Evolutionary conservation across 1,284 basidiomycete species (phyloP), one percentile per base, ranked within the genome.

Genomic region (Rhodotorula sp.): DNA sequence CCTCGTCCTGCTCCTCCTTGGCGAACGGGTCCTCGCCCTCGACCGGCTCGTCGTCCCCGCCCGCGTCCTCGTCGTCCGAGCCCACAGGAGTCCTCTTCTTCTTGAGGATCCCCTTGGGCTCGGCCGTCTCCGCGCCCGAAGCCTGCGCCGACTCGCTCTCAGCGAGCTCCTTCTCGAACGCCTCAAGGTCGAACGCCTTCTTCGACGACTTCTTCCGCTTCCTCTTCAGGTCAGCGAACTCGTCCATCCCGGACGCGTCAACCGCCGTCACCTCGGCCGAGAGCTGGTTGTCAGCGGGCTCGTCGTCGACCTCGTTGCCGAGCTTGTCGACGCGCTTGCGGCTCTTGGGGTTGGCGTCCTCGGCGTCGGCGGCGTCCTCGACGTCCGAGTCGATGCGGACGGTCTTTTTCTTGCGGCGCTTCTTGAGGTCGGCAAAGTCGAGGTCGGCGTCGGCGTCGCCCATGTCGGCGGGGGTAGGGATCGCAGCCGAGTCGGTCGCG

Each of bases 161-260:
- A 72, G 88, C 88, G 46, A 92, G 82, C 83, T 95, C 92, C 82
- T 93, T 94, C 85, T 95, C 94, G 79, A 94, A 80, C 1, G 90
- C 92, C 80, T 94, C 82, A 73, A 85, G 82, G 73, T 85, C 85
- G 60, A 84, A 82, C 13, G 84, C 83, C 76, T 80, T 80, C 79
- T 79, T 73, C n/a, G 36, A 39, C 29, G 34, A 36, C 78, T 83
- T 84, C 79, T 84, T 84, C 78, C 83, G 83, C 78, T 84, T 83
- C 71, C 83, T 83, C 69, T 50, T 83, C 66, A 70, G 48, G 60
- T 69, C 69, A 7, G 54, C 48, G 41, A 70, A 67, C 57, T 83
- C 84, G 59, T 82, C 77, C 46, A 79, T 72, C 25, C 76, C 80
- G 59, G 76, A 76, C 22, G 74, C 79, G 39, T 77, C 78, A 3